Evolutionary conservation across 768 basidiomycete species (phyloP).

Genomic region (Exidia glandulosa): DNA sequence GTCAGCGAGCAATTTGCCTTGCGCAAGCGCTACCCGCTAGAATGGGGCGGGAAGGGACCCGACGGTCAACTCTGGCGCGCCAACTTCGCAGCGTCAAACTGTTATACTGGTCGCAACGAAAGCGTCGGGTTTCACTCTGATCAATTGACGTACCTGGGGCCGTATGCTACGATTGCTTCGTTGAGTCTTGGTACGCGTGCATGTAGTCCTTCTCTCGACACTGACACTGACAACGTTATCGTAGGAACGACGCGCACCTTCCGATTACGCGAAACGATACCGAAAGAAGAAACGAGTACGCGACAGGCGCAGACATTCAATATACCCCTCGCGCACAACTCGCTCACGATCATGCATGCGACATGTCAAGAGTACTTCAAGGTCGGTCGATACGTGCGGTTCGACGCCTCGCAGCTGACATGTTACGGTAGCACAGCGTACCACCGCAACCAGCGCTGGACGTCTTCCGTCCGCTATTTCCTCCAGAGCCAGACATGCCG

Average conservation of each 20-base stretch:
- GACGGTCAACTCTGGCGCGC: constrained; percentile 46
- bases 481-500: constrained; percentile 12
- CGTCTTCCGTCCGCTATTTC: constrained; percentile 51
- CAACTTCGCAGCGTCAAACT: constrained; percentile 78
- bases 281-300: constrained; percentile 42
- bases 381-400: not conserved
- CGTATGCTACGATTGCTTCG: constrained; percentile 78
- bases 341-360: constrained; percentile 84
- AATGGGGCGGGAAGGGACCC: constrained; percentile 41
- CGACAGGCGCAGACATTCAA: constrained; percentile 66
- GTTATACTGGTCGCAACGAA: constrained; percentile 52
- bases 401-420: not conserved
- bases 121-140: constrained; percentile 78
- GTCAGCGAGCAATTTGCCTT: constrained; percentile 63
- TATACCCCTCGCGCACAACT: constrained; percentile 67
- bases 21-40: constrained; percentile 48
- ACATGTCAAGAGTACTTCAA: constrained; percentile 76
- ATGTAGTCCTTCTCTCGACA: not conserved
- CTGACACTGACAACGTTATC: not conserved
- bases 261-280: constrained; percentile 66
- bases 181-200: constrained; percentile 54
- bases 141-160: constrained; percentile 70
- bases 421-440: constrained; percentile 37
- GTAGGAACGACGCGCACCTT: constrained; percentile 60
- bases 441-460: constrained; percentile 65